These are phyloP conservation scores for Haplographium delicatum DNA, from an alignment of 495 filamentous ascomycete genomes.

Conservation along the genomic window DNA sequence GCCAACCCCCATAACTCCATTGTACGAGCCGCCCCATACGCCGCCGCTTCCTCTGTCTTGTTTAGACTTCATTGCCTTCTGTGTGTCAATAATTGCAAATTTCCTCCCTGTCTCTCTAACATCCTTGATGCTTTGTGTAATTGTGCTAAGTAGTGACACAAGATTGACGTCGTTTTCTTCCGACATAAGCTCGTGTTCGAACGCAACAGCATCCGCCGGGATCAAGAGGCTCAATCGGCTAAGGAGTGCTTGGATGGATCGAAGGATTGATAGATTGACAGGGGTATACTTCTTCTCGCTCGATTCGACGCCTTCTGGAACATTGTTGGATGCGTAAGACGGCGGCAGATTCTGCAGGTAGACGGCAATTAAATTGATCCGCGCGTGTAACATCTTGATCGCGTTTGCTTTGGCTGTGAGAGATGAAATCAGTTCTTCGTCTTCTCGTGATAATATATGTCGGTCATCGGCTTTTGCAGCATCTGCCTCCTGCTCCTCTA, in stretches of 20 bases:
- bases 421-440: conserved; percentile 64
- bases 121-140: conserved; percentile 61
- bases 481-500: conserved; percentile 34
- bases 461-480: conserved; percentile 35
- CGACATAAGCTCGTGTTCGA: conserved; percentile 52
- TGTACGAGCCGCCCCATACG: not conserved
- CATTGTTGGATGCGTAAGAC: conserved; percentile 39
- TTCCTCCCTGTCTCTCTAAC: conserved; percentile 69
- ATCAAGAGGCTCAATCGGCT: conserved; percentile 56
- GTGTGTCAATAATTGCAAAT: conserved; percentile 55
- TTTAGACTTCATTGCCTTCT: conserved; percentile 24
- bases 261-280: conserved; percentile 57
- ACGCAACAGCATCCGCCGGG: conserved; percentile 46
- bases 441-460: conserved; percentile 60
- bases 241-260: conserved; percentile 60
- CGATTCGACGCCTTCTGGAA: conserved; percentile 33
- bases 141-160: conserved; percentile 60
- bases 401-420: conserved; percentile 88
- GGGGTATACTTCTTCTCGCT: conserved; percentile 35
- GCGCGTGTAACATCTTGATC: conserved; percentile 81
- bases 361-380: conserved; percentile 72
- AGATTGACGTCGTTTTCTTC: conserved; percentile 77
- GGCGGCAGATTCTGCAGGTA: conserved; percentile 74
- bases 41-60: not conserved
- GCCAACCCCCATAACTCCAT: conserved; percentile 16